phyloP scores from a whole-genome alignment of 768 basidiomycete species.

The Cystoderma amianthinum region DNA sequence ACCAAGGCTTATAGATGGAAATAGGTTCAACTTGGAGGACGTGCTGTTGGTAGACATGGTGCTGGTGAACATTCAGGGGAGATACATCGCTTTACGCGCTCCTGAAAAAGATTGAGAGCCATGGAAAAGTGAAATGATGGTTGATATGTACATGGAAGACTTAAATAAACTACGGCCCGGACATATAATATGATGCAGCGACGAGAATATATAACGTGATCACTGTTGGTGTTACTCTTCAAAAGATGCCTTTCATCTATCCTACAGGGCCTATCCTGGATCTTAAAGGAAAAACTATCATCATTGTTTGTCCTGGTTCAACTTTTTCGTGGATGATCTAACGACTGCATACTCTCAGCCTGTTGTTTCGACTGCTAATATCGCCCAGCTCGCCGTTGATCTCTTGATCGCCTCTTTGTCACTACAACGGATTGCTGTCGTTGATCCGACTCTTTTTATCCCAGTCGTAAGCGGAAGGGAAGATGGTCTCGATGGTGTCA shows the following conservation, averaged over 20 bases:
- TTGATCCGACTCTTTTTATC: constrained; percentile 57
- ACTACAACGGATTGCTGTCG: constrained; percentile 51
- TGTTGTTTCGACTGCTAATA: constrained; percentile 74
- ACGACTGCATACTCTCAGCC: constrained; percentile 32
- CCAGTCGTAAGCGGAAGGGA: constrained; percentile 74
- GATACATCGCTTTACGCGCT: too few species aligned
- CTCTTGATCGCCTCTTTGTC: constrained; percentile 62
- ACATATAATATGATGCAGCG: too few species aligned
- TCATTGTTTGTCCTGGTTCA: constrained; percentile 30
- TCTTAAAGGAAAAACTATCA: constrained; percentile 31
- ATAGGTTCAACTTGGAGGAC: not conserved
- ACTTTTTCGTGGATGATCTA: constrained; percentile 4
- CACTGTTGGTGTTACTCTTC: too few species aligned
- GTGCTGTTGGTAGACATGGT: not conserved
- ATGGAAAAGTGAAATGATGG: too few species aligned
- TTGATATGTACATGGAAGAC: too few species aligned
- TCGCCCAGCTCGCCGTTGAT: constrained; percentile 74
- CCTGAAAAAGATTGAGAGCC: too few species aligned
- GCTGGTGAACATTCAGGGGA: too few species aligned
- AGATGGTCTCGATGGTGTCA: constrained; percentile 50
- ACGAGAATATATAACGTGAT: too few species aligned
- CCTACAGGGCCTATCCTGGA: constrained; percentile 13
- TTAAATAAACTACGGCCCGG: too few species aligned
- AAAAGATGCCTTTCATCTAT: constrained; percentile 29
- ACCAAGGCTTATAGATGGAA: not conserved